Conservation (phyloP, 208 protist genomes). For the Acanthamoeba sp. region DNA sequence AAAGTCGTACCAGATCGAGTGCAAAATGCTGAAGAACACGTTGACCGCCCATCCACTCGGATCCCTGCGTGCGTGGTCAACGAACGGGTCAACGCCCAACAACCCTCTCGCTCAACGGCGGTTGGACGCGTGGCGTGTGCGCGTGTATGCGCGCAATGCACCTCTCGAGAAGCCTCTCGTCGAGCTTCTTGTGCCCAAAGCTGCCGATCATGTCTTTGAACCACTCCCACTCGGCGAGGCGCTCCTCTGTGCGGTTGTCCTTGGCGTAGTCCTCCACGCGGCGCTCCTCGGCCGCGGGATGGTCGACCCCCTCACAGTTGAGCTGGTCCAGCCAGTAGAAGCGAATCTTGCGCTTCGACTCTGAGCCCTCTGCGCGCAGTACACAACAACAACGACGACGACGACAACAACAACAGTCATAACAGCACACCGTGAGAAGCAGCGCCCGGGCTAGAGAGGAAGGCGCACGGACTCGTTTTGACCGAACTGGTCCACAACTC, state of each 20-base stretch:
- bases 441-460: too few relatives aligned
- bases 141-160: neutral
- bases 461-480: neutral
- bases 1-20: constrained; percentile 10
- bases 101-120: neutral
- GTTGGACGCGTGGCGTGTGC: neutral
- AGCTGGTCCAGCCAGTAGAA: constrained; percentile 29
- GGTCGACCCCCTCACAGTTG: constrained; percentile 12
- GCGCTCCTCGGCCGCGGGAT: neutral
- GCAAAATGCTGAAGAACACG: constrained; percentile 5
- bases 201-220: neutral
- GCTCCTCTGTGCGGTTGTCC: neutral
- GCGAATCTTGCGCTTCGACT: neutral
- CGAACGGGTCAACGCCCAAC: neutral
- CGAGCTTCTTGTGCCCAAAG: neutral
- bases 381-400: neutral
- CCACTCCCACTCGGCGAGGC: constrained; percentile 9
- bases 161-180: constrained; percentile 10
- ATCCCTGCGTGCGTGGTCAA: neutral
- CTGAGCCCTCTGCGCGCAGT: neutral
- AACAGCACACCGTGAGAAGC: too few relatives aligned
- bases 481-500: constrained; percentile 5
- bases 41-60: constrained; percentile 20
- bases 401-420: too few relatives aligned
- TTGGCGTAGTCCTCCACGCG: neutral